These are phyloP conservation scores for Termitomyces sp. DNA, from an alignment of 1,284 basidiomycete genomes.

Conservation along the genomic window DNA sequence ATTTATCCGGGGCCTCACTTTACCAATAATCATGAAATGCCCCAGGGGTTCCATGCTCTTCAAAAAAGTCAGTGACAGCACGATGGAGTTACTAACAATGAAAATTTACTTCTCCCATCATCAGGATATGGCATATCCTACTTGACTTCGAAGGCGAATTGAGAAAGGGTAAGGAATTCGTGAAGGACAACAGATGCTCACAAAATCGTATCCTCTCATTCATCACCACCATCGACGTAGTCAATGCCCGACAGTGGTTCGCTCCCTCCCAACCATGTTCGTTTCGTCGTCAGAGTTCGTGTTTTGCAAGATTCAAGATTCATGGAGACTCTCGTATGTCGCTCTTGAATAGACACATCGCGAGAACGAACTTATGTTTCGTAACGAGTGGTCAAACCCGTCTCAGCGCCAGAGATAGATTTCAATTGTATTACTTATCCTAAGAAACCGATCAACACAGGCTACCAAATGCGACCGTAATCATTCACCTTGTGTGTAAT, in stretches of 20 bases:
- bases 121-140: not conserved
- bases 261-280: not conserved
- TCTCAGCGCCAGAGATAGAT: not conserved
- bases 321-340: not conserved
- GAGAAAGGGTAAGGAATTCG: not conserved
- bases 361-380: not conserved
- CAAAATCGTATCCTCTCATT: no score
- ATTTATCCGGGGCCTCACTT: not conserved
- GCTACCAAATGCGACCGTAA: no score
- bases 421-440: no score
- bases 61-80: not conserved
- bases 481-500: no score
- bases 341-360: not conserved
- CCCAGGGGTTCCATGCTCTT: not conserved
- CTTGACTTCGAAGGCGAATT: not conserved
- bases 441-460: no score
- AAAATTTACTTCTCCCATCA: not conserved
- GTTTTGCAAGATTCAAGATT: no score
- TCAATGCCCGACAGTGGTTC: not conserved
- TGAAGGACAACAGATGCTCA: not conserved
- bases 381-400: no score
- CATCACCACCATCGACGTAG: not conserved
- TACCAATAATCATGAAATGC: not conserved
- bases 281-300: not conserved
- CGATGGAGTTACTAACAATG: not conserved